Conservation (phyloP, 2,329 filamentous ascomycete genomes). For the Whalleya microplaca region DNA sequence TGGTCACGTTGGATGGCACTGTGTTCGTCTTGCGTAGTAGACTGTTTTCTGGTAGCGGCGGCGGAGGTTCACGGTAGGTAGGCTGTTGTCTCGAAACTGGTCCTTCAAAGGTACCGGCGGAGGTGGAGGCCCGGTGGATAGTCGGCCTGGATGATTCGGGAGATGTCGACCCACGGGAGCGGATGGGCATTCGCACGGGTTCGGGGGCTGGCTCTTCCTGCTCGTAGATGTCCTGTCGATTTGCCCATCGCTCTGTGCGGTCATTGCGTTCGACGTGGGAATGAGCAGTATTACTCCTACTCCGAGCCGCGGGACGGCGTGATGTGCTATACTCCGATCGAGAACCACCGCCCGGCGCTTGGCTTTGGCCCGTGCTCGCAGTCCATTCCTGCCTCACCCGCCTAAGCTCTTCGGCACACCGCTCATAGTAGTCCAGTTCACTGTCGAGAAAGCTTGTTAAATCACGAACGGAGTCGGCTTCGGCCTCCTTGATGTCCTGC, state of each 20-base stretch:
- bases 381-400: conserved; percentile 54
- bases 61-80: conserved; percentile 35
- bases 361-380: conserved; percentile 28
- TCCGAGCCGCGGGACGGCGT: conserved; percentile 37
- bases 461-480: conserved; percentile 80
- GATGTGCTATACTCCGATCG: conserved; percentile 31
- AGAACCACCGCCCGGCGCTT: conserved; percentile 5
- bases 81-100: conserved; percentile 23
- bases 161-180: conserved; percentile 39
- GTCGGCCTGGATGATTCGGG: conserved; percentile 33
- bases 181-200: conserved; percentile 49
- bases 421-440: conserved; percentile 89
- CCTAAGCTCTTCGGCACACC: conserved; percentile 80
- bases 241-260: conserved; percentile 37
- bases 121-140: conserved; percentile 34
- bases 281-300: conserved; percentile 53
- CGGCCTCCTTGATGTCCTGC: conserved; percentile 94
- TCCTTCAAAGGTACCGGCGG: conserved; percentile 24
- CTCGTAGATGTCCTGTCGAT: conserved; percentile 40
- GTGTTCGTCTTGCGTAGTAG: conserved; percentile 29
- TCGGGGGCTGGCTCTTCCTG: conserved; percentile 40
- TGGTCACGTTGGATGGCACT: conserved; percentile 37
- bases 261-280: conserved; percentile 48
- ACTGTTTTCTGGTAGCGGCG: conserved; percentile 26
- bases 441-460: conserved; percentile 83